These are phyloP conservation scores for Candida sanyaensis DNA, from an alignment of 1,139 yeast species.

Conservation along the genomic window DNA sequence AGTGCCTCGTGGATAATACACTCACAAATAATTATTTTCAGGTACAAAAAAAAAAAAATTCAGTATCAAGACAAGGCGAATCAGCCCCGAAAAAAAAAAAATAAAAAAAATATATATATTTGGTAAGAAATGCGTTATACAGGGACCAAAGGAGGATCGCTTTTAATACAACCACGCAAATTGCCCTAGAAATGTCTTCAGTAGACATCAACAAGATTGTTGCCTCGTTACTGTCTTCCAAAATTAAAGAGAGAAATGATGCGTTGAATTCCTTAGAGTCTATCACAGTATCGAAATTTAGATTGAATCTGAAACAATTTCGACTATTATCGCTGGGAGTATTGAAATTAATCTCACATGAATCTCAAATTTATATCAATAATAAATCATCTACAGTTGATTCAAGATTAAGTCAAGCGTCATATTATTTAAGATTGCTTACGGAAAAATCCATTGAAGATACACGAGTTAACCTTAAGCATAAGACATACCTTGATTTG, in stretches of 20 bases:
- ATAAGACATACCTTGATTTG: constrained; percentile 31
- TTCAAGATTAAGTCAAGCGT: constrained; percentile 41
- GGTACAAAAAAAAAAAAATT: neutral
- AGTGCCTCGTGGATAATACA: neutral
- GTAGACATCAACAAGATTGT: constrained; percentile 13
- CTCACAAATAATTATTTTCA: neutral
- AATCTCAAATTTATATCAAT: constrained; percentile 34
- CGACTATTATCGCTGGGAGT: constrained; percentile 35
- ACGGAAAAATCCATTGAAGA: constrained; percentile 25
- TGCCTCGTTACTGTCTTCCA: constrained; percentile 38
- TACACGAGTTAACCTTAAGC: constrained; percentile 24
- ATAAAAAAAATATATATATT: too few species aligned
- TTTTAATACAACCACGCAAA: neutral
- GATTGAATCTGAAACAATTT: constrained; percentile 25
- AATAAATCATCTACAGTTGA: constrained; percentile 29
- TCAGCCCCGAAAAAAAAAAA: neutral
- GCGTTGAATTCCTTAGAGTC: constrained; percentile 46
- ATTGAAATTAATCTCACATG: constrained; percentile 42
- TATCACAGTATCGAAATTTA: constrained; percentile 22
- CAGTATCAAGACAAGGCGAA: neutral
- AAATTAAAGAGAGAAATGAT: constrained; percentile 54
- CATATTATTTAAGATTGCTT: constrained; percentile 37
- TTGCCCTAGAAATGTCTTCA: constrained; percentile 9
- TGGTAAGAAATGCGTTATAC: too few species aligned
- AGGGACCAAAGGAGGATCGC: neutral